phyloP scores from a whole-genome alignment of 768 basidiomycete genomes.

The Sporobolomyces phaffii region DNA sequence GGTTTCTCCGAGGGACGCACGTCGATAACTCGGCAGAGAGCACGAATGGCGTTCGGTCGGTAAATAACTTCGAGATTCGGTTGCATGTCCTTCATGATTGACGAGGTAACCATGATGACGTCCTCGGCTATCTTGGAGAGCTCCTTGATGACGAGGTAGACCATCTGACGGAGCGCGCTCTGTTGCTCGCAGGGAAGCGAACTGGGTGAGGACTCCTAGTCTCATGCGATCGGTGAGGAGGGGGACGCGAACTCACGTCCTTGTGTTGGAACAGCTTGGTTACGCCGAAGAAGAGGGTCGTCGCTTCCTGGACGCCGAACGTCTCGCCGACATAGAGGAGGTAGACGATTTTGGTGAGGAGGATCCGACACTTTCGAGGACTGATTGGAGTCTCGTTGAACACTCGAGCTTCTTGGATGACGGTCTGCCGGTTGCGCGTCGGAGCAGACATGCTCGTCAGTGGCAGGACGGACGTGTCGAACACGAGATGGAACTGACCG shows the following conservation, averaged over 20 bases:
- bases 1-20: constrained; percentile 50
- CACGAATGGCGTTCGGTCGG: constrained; percentile 92
- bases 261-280: constrained; percentile 99
- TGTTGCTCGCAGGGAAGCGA: constrained; percentile 45
- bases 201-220: no score
- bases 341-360: constrained; percentile 93
- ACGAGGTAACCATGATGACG: constrained; percentile 98
- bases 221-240: neutral
- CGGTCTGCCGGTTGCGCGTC: constrained; percentile 51
- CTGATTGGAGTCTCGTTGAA: constrained; percentile 99
- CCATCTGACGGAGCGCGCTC: constrained; percentile 93
- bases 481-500: constrained; percentile 12
- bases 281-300: constrained; percentile 95
- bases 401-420: constrained; percentile 94
- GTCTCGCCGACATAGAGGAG: constrained; percentile 93
- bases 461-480: constrained; percentile 7
- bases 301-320: constrained; percentile 91
- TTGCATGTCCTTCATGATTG: constrained; percentile 99
- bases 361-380: constrained; percentile 89
- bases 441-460: neutral
- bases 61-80: constrained; percentile 98
- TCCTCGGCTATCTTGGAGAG: constrained; percentile 91
- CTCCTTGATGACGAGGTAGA: constrained; percentile 98
- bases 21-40: constrained; percentile 92
- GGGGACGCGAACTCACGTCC: constrained; percentile 61